Conservation (phyloP, 2,329 filamentous ascomycete species). For the Sporothrix euskadiensis region DNA sequence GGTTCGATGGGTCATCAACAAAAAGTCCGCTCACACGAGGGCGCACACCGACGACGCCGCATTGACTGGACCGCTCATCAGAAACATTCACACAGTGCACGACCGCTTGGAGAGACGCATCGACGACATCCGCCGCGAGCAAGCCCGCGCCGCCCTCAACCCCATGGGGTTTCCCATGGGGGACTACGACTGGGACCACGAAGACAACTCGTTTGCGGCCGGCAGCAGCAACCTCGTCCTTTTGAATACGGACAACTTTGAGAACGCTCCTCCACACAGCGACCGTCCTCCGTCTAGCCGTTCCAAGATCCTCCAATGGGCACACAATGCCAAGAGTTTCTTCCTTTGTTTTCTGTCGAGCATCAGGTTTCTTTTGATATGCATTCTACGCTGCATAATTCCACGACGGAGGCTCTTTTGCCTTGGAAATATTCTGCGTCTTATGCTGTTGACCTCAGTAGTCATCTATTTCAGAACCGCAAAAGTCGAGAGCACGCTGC, state of each 20-base stretch:
- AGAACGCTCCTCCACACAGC: no score
- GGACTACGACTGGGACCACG: no score
- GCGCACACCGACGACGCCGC: not conserved
- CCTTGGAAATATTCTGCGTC: not conserved
- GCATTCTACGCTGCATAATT: not conserved
- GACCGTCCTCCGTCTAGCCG: no score
- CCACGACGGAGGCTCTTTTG: not conserved
- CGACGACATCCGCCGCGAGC: not conserved
- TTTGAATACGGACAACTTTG: no score
- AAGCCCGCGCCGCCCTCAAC: no score
- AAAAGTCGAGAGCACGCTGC: not conserved
- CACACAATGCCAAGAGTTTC: not conserved
- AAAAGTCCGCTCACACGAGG: not conserved
- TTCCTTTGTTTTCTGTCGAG: not conserved
- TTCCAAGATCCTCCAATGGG: no score
- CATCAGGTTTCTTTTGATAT: not conserved
- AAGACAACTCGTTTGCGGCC: no score
- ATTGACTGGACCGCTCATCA: not conserved
- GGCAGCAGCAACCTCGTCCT: no score
- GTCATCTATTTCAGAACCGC: not conserved
- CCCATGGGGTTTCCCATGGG: no score
- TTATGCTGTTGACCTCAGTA: not conserved
- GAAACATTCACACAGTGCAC: not conserved
- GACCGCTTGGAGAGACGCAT: not conserved
- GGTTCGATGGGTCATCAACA: not conserved